Conservation (phyloP, 805 yeast genomes). For the Yarrowia sp. region DNA sequence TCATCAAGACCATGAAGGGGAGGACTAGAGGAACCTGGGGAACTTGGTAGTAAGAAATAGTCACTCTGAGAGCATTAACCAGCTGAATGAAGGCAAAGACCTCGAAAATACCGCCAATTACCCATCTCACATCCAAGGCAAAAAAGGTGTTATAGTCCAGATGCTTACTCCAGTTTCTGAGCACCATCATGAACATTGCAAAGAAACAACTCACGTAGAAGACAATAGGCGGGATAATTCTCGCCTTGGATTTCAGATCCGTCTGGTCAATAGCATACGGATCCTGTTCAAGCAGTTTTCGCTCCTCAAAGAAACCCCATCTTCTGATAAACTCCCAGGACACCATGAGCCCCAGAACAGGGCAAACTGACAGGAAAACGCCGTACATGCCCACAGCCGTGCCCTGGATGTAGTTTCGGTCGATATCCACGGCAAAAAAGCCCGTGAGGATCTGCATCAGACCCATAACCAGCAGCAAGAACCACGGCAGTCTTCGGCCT, state of each 20-base stretch:
- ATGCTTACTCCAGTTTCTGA: slow-evolving; percentile 34
- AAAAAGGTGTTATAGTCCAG: slow-evolving; percentile 24
- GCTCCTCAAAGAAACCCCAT: slow-evolving; percentile 38
- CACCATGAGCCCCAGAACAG: slow-evolving; percentile 29
- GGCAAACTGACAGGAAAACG: slow-evolving; percentile 33
- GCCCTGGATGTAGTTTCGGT: slow-evolving; percentile 37
- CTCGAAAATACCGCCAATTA: slow-evolving; percentile 34
- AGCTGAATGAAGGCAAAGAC: slow-evolving; percentile 32
- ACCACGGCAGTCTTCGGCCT: slow-evolving; percentile 38
- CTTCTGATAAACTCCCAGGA: slow-evolving; percentile 36
- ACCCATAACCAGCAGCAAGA: slow-evolving; percentile 35
- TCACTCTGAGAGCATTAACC: slow-evolving; percentile 29
- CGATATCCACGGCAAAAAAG: slow-evolving; percentile 36
- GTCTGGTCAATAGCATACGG: slow-evolving; percentile 32
- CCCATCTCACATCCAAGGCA: slow-evolving; percentile 33
- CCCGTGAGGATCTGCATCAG: slow-evolving; percentile 35
- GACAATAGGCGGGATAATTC: slow-evolving; percentile 33
- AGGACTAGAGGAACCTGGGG: slow-evolving; percentile 30
- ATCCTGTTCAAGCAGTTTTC: slow-evolving; percentile 34
- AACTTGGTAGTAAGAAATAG: slow-evolving; percentile 32
- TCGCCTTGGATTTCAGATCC: slow-evolving; percentile 32
- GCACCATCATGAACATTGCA: slow-evolving; percentile 34
- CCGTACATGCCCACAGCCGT: slow-evolving; percentile 33
- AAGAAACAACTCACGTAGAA: slow-evolving; percentile 34
- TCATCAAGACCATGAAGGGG: slow-evolving; percentile 29